Evolutionary conservation across 176 grass and related monocot species (phyloP), one percentile per base, ranked within the genome.

Genomic region (Melocanna baccifera): DNA sequence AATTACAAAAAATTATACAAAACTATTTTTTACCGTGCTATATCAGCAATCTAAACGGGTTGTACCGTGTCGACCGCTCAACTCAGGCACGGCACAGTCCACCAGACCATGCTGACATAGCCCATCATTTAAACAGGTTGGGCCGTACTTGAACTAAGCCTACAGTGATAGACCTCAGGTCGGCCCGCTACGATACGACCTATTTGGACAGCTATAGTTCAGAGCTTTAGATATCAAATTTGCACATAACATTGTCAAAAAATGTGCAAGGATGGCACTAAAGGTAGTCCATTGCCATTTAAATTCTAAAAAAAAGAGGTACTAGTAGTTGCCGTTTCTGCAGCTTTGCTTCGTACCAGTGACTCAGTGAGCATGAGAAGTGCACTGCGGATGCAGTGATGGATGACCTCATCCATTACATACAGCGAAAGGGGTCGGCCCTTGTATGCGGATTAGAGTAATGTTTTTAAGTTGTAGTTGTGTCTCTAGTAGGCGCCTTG

Each of bases 381-480:
- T 19, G 16, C 50, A 19, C 5, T 52, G 19, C 1, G 50, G 19
- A 45, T 0, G 30, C 39, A 65, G 45, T 52, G 84, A 42, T 16
- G 19, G 57, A n/a, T 86, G 76, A 81, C 77, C 5, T 87, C 77
- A 66, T 34, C 43, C 46, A 75, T 81, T 81, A 53, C 85, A 73
- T 65, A 19, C 23, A 0, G 12, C 11, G 47, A 73, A n/a, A 80
- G 78, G 34, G 45, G 55, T 29, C 7, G 2, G 3, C 9, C 4
- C 20, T 12, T n/a, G 37, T 1, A 23, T 13, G 7, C 20, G 7
- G 9, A 20, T 75, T 75, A 52, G 7, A 25, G 8, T 23, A 26
- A 61, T 28, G 13, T 77, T 18, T 59, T 77, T 45, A 55, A 39
- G n/a, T n/a, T n/a, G n/a, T n/a, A n/a, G n/a, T 16, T 48, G 20